These are phyloP conservation scores for Vachellia collinsii DNA, from an alignment of 306 rosid genomes.

Conservation along the genomic window DNA sequence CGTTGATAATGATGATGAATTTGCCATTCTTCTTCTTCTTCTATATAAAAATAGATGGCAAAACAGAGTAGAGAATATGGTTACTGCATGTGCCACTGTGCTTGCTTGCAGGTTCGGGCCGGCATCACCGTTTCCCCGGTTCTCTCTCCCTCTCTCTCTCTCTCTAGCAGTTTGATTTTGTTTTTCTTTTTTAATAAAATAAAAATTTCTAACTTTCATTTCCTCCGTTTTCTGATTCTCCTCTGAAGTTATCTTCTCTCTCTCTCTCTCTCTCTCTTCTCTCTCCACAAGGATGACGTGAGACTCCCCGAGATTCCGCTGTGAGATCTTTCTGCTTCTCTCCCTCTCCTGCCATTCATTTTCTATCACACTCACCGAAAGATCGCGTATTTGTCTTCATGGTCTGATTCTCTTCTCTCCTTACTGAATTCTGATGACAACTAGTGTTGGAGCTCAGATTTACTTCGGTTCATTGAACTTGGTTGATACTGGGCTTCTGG, in stretches of 20 bases:
- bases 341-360: neutral
- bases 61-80: neutral
- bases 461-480: neutral
- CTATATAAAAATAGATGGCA: neutral
- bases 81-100: neutral
- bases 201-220: neutral
- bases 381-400: constrained; percentile 30
- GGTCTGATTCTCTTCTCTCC: constrained; percentile 11
- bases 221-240: neutral
- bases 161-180: neutral
- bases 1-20: neutral
- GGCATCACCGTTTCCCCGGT: neutral
- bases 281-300: neutral
- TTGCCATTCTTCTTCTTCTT: neutral
- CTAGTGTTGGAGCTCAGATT: constrained; percentile 22
- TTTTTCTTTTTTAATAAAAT: neutral
- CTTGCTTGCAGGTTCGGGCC: constrained; percentile 5
- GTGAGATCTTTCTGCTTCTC: neutral
- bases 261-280: neutral
- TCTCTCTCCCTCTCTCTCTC: neutral
- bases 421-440: neutral
- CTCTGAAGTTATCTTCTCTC: neutral
- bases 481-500: neutral
- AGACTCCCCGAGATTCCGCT: constrained; percentile 13
- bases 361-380: neutral